These are phyloP conservation scores for Deinandra increscens DNA, from an alignment of 129 eudicot genomes.

Conservation along the genomic window DNA sequence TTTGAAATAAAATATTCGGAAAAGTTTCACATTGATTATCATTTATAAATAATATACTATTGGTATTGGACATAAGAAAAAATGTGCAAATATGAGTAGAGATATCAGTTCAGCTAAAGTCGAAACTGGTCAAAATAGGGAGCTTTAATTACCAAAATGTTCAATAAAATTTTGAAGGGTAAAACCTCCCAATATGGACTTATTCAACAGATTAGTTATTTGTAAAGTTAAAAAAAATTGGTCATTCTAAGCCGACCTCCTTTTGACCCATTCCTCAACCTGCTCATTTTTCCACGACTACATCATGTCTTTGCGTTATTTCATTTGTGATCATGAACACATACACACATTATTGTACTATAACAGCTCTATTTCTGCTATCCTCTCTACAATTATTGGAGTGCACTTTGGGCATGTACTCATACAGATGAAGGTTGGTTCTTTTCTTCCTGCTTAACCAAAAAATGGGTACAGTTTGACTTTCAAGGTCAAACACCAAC, in stretches of 20 bases:
- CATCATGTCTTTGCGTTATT: neutral
- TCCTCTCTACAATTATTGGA: conserved; percentile 66
- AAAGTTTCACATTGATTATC: conserved; percentile 4
- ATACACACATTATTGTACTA: conserved; percentile 4
- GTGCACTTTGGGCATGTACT: conserved; percentile 85
- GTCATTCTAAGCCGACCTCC: neutral
- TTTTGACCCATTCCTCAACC: neutral
- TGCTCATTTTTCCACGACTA: neutral
- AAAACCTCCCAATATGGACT: neutral
- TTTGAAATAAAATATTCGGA: neutral
- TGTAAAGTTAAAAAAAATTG: neutral
- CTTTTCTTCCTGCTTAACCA: conserved; percentile 13
- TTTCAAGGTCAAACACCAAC: conserved; percentile 7
- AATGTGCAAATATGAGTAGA: neutral
- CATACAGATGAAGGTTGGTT: conserved; percentile 64
- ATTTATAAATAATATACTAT: neutral
- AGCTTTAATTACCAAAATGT: neutral
- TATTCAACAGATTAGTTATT: neutral
- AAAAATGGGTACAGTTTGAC: conserved; percentile 9
- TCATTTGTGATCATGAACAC: conserved; percentile 24
- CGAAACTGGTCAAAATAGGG: neutral
- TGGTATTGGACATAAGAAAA: neutral
- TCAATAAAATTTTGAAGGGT: neutral
- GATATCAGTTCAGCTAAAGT: neutral
- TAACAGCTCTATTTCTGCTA: conserved; percentile 84